Evolutionary conservation across 208 protist species (phyloP).

Genomic region (Phytomonas francai): DNA sequence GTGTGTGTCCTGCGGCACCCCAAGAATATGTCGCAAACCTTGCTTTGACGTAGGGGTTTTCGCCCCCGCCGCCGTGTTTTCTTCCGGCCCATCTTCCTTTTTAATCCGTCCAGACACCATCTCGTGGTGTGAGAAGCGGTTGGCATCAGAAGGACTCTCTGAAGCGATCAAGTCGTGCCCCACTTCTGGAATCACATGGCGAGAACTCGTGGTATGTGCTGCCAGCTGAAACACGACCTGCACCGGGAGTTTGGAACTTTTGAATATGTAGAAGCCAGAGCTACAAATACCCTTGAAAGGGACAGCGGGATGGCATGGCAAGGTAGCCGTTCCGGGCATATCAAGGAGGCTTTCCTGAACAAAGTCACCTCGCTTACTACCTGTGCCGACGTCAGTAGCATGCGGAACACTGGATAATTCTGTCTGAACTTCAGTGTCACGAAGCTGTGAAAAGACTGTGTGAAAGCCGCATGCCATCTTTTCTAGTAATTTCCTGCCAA

Average conservation of each 20-base stretch:
- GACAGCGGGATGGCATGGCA: constrained; percentile 62
- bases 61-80: background rate
- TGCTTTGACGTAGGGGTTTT: background rate
- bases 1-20: background rate
- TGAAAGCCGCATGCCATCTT: constrained; percentile 46
- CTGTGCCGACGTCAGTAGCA: background rate
- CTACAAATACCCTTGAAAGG: constrained; percentile 26
- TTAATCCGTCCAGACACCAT: background rate
- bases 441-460: constrained; percentile 30
- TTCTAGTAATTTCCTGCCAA: constrained; percentile 36
- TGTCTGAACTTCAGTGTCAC: background rate
- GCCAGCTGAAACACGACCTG: constrained; percentile 25
- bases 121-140: background rate
- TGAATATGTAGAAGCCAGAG: constrained; percentile 67
- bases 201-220: background rate
- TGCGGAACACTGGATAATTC: background rate
- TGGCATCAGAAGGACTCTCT: background rate
- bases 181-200: background rate
- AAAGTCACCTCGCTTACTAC: background rate
- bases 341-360: constrained; percentile 12
- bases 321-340: constrained; percentile 24
- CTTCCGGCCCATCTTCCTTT: background rate
- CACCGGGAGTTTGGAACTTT: constrained; percentile 77
- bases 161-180: background rate
- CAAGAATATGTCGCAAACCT: background rate